Conservation (phyloP, 2,329 filamentous ascomycete species). For the Apiospora arundinis region DNA sequence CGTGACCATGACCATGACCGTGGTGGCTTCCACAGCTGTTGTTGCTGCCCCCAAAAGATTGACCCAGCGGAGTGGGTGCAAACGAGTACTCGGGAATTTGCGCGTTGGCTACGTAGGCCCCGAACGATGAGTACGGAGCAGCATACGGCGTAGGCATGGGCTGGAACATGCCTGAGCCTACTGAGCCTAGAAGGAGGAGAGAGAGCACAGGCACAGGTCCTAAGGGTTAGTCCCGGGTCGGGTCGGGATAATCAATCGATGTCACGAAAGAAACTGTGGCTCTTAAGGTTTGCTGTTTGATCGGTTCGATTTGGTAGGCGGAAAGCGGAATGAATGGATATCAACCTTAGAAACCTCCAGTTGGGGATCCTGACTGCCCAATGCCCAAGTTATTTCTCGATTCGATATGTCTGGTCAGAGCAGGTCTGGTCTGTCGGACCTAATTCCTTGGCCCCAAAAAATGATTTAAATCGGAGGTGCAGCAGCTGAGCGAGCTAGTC, state of each 20-base stretch:
- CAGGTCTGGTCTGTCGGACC: background rate
- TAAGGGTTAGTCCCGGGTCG: too few relatives aligned
- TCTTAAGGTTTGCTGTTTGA: background rate
- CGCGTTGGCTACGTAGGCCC: conserved; percentile 40
- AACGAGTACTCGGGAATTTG: conserved; percentile 38
- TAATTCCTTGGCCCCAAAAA: background rate
- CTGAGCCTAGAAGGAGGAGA: conserved; percentile 29
- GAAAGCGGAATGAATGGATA: background rate
- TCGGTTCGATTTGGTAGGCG: background rate
- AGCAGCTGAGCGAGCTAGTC: conserved; percentile 15
- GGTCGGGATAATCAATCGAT: background rate
- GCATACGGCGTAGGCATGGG: conserved; percentile 57
- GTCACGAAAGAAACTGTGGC: conserved; percentile 3
- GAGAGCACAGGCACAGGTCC: background rate
- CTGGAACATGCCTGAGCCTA: conserved; percentile 57
- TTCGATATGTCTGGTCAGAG: background rate
- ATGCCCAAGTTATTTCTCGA: background rate
- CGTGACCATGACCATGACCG: too few relatives aligned
- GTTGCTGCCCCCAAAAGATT: conserved; percentile 33
- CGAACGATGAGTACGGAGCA: conserved; percentile 50
- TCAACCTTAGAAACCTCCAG: background rate
- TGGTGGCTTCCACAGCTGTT: conserved; percentile 23
- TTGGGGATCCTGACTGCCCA: background rate
- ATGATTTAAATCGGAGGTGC: background rate
- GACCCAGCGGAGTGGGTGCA: conserved; percentile 37